These are phyloP conservation scores for Solanum corneliomulleri DNA, from an alignment of 257 asterid genomes.

Conservation along the genomic window DNA sequence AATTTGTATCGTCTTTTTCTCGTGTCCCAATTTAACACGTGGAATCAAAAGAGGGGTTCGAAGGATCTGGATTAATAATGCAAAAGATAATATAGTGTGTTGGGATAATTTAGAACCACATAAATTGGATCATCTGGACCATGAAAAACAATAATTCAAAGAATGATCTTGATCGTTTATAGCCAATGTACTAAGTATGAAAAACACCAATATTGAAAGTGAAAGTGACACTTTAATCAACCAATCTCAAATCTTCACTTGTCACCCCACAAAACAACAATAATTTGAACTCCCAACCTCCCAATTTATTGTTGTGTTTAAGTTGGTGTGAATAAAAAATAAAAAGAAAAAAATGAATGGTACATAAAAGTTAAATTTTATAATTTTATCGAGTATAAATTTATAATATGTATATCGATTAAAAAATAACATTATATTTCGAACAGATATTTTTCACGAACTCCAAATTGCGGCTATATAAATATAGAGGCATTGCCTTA, in stretches of 20 bases:
- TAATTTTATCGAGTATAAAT: no score
- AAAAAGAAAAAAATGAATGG: rapidly evolving
- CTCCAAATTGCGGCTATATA: not conserved
- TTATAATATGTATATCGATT: no score
- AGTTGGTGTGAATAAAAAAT: not conserved
- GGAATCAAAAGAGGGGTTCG: not conserved
- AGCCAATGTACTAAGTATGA: not conserved
- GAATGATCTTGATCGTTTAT: not conserved
- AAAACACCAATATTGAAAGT: not conserved
- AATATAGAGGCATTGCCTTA: not conserved
- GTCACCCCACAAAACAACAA: no score
- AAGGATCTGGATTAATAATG: not conserved
- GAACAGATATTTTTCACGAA: not conserved
- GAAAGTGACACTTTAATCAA: not conserved
- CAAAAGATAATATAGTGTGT: not conserved
- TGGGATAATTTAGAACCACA: not conserved
- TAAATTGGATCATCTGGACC: not conserved
- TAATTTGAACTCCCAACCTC: not conserved
- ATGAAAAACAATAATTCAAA: not conserved
- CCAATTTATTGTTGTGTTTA: not conserved
- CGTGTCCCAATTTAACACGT: not conserved
- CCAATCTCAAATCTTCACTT: no score
- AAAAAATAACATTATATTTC: not conserved
- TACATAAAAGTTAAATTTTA: no score
- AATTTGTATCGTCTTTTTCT: not conserved